Conservation (phyloP, 116 monocot genomes). For the Trichopus zeylanicus region DNA sequence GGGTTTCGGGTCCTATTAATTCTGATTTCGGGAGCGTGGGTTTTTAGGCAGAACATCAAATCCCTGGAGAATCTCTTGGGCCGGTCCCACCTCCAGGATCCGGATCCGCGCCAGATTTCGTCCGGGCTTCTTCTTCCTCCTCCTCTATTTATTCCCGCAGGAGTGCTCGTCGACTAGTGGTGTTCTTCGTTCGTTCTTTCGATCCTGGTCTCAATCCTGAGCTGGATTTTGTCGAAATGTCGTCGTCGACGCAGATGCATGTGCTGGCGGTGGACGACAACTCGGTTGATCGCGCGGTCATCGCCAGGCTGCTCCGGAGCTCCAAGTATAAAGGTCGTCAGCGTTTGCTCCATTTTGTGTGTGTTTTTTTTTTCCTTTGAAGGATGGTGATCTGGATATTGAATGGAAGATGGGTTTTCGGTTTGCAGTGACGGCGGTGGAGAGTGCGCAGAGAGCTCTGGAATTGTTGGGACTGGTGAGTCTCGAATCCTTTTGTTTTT, state of each 20-base stretch:
- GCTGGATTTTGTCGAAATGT: no score
- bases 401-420: not conserved
- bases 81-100: not conserved
- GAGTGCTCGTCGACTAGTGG: no score
- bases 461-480: slow-evolving; percentile 36
- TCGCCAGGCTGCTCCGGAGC: slow-evolving; percentile 45
- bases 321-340: slow-evolving; percentile 43
- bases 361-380: not conserved
- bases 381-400: not conserved
- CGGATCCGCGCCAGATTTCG: not conserved
- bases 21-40: no score
- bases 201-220: no score
- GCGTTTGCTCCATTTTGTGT: not conserved
- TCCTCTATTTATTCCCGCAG: no score
- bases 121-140: not conserved
- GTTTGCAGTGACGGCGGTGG: slow-evolving; percentile 51
- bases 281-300: slow-evolving; percentile 66
- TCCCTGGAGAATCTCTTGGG: no score
- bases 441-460: slow-evolving; percentile 53
- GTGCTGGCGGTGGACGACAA: slow-evolving; percentile 87
- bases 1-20: no score
- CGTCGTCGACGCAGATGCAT: slow-evolving; percentile 13
- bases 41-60: no score
- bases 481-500: no score
- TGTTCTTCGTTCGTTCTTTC: no score